Evolutionary conservation across 352 stramenopile genomes (phyloP).

Genomic region (Phytophthora pinifolia): DNA sequence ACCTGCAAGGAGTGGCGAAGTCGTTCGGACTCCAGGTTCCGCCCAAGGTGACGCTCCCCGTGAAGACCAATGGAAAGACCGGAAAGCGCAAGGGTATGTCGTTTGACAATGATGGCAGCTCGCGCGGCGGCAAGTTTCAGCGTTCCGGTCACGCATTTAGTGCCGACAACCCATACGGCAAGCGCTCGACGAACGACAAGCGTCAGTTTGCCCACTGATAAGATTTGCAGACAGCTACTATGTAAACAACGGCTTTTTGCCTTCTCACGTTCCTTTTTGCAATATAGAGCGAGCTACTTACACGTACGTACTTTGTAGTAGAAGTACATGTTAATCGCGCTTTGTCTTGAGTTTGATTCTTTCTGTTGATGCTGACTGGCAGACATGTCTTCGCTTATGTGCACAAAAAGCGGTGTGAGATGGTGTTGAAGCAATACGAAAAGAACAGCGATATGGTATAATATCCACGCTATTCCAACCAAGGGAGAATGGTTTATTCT

Average conservation of each 20-base stretch:
- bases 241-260: constrained; percentile 28
- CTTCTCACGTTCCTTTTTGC: constrained; percentile 25
- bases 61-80: constrained; percentile 82
- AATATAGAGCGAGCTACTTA: constrained; percentile 33
- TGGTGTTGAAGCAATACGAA: no score
- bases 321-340: no score
- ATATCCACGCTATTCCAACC: no score
- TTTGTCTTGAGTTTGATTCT: neutral
- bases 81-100: constrained; percentile 72
- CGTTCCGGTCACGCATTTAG: constrained; percentile 95
- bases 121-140: constrained; percentile 59
- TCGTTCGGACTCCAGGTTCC: constrained; percentile 98
- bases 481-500: no score
- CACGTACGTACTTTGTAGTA: constrained; percentile 8
- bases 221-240: constrained; percentile 21
- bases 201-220: constrained; percentile 91
- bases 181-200: constrained; percentile 86
- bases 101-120: constrained; percentile 49
- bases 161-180: constrained; percentile 97
- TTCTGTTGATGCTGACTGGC: no score
- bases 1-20: constrained; percentile 95
- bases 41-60: constrained; percentile 95
- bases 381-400: no score
- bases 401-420: no score
- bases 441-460: no score